Evolutionary conservation across 2,329 filamentous ascomycete genomes (phyloP).

Genomic region (Calcarisporium arbuscula): DNA sequence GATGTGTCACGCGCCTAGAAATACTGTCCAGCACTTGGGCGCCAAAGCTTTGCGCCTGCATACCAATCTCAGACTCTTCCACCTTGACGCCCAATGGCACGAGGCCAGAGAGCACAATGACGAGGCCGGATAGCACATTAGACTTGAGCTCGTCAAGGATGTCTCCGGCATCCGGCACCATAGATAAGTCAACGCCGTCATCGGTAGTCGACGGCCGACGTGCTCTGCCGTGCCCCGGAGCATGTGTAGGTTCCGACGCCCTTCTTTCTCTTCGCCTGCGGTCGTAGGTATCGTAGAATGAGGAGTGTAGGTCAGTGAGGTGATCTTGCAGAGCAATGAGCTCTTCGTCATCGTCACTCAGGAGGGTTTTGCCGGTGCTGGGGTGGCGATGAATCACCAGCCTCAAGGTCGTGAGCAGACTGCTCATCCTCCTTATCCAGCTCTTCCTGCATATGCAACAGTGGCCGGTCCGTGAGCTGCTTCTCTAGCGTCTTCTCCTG

Average conservation of each 20-base stretch:
- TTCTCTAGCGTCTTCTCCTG: slow-evolving; percentile 84
- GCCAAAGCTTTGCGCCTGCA: slow-evolving; percentile 83
- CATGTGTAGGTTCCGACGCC: slow-evolving; percentile 26
- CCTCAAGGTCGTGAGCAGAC: slow-evolving; percentile 18
- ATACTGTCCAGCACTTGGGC: slow-evolving; percentile 56
- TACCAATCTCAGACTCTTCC: slow-evolving; percentile 74
- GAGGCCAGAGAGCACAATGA: slow-evolving; percentile 84
- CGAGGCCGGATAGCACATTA: slow-evolving; percentile 65
- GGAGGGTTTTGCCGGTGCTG: slow-evolving; percentile 63
- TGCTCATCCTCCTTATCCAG: slow-evolving; percentile 69
- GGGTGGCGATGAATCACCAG: slow-evolving; percentile 19
- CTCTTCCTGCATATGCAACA: slow-evolving; percentile 87
- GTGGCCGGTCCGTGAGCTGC: slow-evolving; percentile 80
- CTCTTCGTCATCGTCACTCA: slow-evolving; percentile 84
- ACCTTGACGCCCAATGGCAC: slow-evolving; percentile 77
- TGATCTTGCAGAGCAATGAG: slow-evolving; percentile 70
- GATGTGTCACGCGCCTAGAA: slow-evolving; percentile 60
- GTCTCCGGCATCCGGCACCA: slow-evolving; percentile 76
- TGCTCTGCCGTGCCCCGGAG: slow-evolving; percentile 24
- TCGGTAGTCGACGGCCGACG: slow-evolving; percentile 27
- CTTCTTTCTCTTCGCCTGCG: slow-evolving; percentile 34
- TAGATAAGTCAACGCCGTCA: slow-evolving; percentile 36
- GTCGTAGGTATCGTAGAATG: slow-evolving; percentile 83
- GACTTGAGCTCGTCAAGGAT: slow-evolving; percentile 81
- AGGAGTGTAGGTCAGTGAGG: slow-evolving; percentile 65